Percentiles rank a stretch among this genome's conserved stretches.
Evolutionary conservation across 73 alveolate species (phyloP).

Genomic region (Diophrys sp.): DNA sequence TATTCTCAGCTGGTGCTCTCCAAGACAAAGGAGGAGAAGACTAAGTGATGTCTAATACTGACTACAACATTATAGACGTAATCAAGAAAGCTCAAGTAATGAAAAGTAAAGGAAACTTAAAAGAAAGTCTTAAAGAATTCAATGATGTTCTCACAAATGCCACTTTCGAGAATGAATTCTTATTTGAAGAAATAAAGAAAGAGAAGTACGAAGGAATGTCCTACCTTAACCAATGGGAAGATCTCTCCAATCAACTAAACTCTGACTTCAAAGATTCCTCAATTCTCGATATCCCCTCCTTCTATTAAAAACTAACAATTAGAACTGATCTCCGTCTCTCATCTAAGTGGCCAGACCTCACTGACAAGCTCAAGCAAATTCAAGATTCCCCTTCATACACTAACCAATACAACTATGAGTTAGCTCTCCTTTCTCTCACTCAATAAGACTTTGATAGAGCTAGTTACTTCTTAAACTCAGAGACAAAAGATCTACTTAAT

Average conservation of each 20-base stretch:
- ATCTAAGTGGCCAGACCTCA: neutral
- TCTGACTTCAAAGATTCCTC: neutral
- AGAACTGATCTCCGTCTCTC: neutral
- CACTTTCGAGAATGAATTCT: neutral
- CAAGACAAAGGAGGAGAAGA: constrained; percentile 7
- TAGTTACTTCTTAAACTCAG: constrained; percentile 48
- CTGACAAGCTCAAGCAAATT: neutral
- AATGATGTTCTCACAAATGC: neutral
- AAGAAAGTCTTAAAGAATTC: neutral
- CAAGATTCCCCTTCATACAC: neutral
- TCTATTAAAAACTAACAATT: neutral
- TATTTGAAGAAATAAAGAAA: neutral
- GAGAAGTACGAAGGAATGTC: neutral
- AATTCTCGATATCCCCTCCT: neutral
- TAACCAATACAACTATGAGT: constrained; percentile 40
- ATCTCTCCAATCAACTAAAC: too few relatives aligned
- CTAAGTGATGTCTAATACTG: neutral
- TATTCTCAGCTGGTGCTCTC: constrained; percentile 17
- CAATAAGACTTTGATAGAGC: constrained; percentile 69
- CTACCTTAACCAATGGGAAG: neutral
- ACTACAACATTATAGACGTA: too few relatives aligned
- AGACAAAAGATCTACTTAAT: constrained; percentile 30
- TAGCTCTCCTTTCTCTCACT: constrained; percentile 43
- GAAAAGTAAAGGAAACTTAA: too few relatives aligned
- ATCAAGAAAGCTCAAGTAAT: too few relatives aligned